phyloP scores from a whole-genome alignment of 495 filamentous ascomycete species.

The Tuber indicum region DNA sequence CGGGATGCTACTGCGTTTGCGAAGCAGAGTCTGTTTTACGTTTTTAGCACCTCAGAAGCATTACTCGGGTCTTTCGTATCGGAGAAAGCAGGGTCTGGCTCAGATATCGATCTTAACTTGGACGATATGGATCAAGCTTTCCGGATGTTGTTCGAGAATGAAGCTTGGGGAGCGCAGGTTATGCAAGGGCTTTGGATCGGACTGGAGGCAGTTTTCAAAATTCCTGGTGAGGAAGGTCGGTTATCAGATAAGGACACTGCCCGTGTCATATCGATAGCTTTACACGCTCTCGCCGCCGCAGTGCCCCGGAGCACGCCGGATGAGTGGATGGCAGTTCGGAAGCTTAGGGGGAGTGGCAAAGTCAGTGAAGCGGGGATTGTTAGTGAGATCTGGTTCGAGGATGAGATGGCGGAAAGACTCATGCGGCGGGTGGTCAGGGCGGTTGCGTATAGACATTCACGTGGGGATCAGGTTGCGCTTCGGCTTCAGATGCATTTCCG shows the following conservation, averaged over 20 bases:
- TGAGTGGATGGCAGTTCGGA: slow-evolving; percentile 51
- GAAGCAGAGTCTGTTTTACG: slow-evolving; percentile 67
- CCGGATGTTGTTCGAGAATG: slow-evolving; percentile 26
- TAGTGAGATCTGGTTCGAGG: slow-evolving; percentile 52
- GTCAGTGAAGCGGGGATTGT: slow-evolving; percentile 43
- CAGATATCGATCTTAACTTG: slow-evolving; percentile 47
- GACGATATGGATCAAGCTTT: slow-evolving; percentile 45
- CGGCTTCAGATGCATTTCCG: slow-evolving; percentile 28
- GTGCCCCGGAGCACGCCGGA: slow-evolving; percentile 47
- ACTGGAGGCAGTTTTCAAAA: slow-evolving; percentile 57
- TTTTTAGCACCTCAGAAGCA: slow-evolving; percentile 59
- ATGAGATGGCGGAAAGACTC: slow-evolving; percentile 56
- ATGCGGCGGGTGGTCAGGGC: slow-evolving; percentile 52
- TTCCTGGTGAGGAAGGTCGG: slow-evolving; percentile 40
- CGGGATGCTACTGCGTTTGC: slow-evolving; percentile 54
- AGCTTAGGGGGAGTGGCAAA: slow-evolving; percentile 51
- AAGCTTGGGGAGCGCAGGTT: slow-evolving; percentile 48
- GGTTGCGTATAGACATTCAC: slow-evolving; percentile 43
- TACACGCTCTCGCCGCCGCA: slow-evolving; percentile 54
- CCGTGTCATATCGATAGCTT: slow-evolving; percentile 51
- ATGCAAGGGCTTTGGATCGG: slow-evolving; percentile 74
- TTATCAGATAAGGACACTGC: slow-evolving; percentile 54
- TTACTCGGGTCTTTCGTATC: slow-evolving; percentile 60
- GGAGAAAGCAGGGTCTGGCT: slow-evolving; percentile 50
- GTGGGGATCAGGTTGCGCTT: slow-evolving; percentile 10